Percentiles rank a stretch among this genome's conserved stretches.
These are phyloP conservation scores for Fusarium haematococcum DNA, from an alignment of 2,329 filamentous ascomycete genomes.

Conservation along the genomic window DNA sequence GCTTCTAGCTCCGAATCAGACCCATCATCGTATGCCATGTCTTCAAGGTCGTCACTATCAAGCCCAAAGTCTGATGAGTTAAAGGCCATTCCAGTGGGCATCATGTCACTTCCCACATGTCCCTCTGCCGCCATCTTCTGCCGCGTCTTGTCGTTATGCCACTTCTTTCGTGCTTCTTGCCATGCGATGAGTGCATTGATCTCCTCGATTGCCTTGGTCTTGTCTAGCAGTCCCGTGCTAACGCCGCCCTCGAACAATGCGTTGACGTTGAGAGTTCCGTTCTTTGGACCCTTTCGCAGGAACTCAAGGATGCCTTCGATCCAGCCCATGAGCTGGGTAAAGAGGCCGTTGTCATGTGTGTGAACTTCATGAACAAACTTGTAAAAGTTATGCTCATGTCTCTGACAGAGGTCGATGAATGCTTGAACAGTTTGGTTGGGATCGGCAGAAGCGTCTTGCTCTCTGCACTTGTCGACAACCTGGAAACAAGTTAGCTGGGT, in stretches of 20 bases:
- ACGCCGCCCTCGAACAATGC: conserved; percentile 87
- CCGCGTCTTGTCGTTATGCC: conserved; percentile 96
- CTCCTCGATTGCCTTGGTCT: conserved; percentile 78
- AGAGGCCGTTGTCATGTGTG: conserved; percentile 94
- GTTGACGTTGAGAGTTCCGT: conserved; percentile 93
- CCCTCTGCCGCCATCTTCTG: conserved; percentile 97
- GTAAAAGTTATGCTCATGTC: conserved; percentile 97
- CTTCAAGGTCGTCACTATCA: conserved; percentile 86
- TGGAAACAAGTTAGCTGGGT: conserved; percentile 43
- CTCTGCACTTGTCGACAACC: conserved; percentile 74
- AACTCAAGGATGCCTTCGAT: conserved; percentile 96
- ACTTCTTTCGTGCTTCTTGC: conserved; percentile 96
- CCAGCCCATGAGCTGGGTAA: conserved; percentile 97
- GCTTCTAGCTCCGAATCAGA: conserved; percentile 74
- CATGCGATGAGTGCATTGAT: conserved; percentile 89
- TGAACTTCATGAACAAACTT: conserved; percentile 99
- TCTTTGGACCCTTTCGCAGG: conserved; percentile 84
- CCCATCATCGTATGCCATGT: conserved; percentile 83
- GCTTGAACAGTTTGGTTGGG: conserved; percentile 98
- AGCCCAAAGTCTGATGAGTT: conserved; percentile 89
- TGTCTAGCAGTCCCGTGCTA: conserved; percentile 75
- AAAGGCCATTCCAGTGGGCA: conserved; percentile 71
- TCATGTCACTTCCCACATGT: conserved; percentile 59
- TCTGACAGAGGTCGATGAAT: conserved; percentile 95
- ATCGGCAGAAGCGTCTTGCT: conserved; percentile 89